Base-by-base conservation (phyloP, 805 yeast genomes). In the Wickerhamiella occidentalis region DNA sequence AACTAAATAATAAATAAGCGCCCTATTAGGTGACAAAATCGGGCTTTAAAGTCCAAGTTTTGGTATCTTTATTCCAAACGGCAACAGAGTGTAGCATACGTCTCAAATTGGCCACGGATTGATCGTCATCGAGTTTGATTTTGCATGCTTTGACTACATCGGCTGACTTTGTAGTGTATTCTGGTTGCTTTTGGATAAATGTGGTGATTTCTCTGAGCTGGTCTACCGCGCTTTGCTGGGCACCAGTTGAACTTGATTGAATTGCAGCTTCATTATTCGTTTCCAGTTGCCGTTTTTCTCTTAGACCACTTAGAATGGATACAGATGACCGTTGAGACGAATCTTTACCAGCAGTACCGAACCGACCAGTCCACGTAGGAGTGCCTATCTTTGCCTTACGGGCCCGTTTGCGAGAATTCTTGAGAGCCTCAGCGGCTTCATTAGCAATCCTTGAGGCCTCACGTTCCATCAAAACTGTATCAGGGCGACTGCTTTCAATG, bases 281-380 rank as follows among this genome's bases (percentile, higher is more conserved):
- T 49, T 67, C 68, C 33, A 63, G 62, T 18, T 65, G 69, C 43
- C 64, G 69, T 56, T 70, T 73, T 41, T 66, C 68, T 36, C 74
- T 69, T 48, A 79, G 67, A 40, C 68, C 70, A 13, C 68, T 61
- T 35, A 82, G 61, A 41, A 82, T 76, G 0, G 77, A 66, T 0
- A 70, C 50, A 0, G 86, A 79, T 23, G 53, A 49, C 23, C 47
- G 36, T n/a, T 40, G 30, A 13, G 29, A 12, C 8, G 44, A 28
- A 23, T 21, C 40, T 13, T 36, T 29, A 18, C 95, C 96, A 0
- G 95, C 95, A 17, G 68, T 64, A 0, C 98, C 98, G 69, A 81
- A 85, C 56, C 76, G 77, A 0, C 98, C 98, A 0, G 98, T 90
- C 94, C 96, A 92, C 0, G 98, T 90, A 0, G 96, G 97, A 0